A percentile compares a stretch with the other conserved stretches of the same genome.
Evolutionary conservation across 148 eudicot species (phyloP).

Genomic region (Fagopyrum esculentum): DNA sequence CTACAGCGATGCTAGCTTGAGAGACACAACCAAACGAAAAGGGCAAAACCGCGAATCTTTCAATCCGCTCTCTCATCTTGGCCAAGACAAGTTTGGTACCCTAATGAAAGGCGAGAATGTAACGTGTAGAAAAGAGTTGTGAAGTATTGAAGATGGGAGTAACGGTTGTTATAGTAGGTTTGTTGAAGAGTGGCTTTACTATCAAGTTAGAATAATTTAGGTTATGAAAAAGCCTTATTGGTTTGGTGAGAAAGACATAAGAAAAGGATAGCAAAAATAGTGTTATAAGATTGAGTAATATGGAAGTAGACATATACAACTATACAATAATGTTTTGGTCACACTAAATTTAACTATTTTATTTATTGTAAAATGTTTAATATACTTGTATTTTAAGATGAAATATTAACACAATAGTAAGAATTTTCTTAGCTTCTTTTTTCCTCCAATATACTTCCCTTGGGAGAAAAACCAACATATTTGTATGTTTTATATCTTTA

Average conservation of each 20-base stretch:
- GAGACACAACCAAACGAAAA: slow-evolving; percentile 62
- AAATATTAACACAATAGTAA: not conserved
- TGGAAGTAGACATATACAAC: slow-evolving; percentile 5
- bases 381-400: not conserved
- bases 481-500: too few species aligned
- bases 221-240: slow-evolving; percentile 35
- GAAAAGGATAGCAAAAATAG: slow-evolving; percentile 15
- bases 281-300: not conserved
- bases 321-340: not conserved
- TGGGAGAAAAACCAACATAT: slow-evolving; percentile 30
- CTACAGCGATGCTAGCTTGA: slow-evolving; percentile 57
- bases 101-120: not conserved
- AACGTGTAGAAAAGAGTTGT: not conserved
- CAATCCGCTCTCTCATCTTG: slow-evolving; percentile 48
- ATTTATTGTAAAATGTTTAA: not conserved
- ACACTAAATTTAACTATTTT: not conserved
- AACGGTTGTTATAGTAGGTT: slow-evolving; percentile 32
- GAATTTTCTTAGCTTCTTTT: slow-evolving; percentile 18
- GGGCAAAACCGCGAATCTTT: slow-evolving; percentile 54
- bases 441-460: slow-evolving; percentile 21
- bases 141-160: slow-evolving; percentile 14
- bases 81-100: slow-evolving; percentile 11
- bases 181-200: slow-evolving; percentile 36
- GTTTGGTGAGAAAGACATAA: slow-evolving; percentile 38
- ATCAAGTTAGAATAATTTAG: slow-evolving; percentile 42